Evolutionary conservation across 1,284 basidiomycete species (phyloP), one percentile per base, ranked within the genome.

Genomic region (Ceraceosorus guamensis): DNA sequence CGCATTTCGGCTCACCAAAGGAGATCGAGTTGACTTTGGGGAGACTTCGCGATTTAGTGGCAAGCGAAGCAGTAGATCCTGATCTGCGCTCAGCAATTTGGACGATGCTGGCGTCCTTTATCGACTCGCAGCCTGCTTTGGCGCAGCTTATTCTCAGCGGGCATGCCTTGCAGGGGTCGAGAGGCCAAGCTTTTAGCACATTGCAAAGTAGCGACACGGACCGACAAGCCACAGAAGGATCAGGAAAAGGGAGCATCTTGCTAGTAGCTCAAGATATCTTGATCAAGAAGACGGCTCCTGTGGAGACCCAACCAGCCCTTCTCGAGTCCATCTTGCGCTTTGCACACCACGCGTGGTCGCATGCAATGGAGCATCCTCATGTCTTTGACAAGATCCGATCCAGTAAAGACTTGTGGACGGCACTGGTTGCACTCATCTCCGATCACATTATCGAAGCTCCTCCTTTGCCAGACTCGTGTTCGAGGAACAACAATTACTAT

Each of bases 51-150:
- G 57, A 65, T 5, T 60, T 76, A 0, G 70, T 68, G 0, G 62
- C 54, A 33, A 71, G 71, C 34, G 84, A 86, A 0, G 71, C 84
- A 6, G 83, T 85, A 57, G 83, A 87, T 0, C 81, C 83, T 55
- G 80, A 80, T 1, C 81, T 89, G 5, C 79, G 90, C 18, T 83
- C 83, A 56, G 81, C 83, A 0, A 83, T 88, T 1, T 95, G 91
- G 90, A 83, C 82, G 57, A 87, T 95, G 67, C 84, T 93, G 31
- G 81, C 87, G 0, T 81, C 88, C 11, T 85, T 89, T 3, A 84
- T 91, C 18, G 85, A 89, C 61, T 87, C 85, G 55, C 90, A 93
- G 70, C 90, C 91, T 1, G 89, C 91, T 0, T 81, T 95, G 5
- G 89, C 89, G 0, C 83, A 83, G 46, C 80, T 95, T 14, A 86